Conservation (phyloP, 352 stramenopile species). For the Hyaloperonospora brassicae region DNA sequence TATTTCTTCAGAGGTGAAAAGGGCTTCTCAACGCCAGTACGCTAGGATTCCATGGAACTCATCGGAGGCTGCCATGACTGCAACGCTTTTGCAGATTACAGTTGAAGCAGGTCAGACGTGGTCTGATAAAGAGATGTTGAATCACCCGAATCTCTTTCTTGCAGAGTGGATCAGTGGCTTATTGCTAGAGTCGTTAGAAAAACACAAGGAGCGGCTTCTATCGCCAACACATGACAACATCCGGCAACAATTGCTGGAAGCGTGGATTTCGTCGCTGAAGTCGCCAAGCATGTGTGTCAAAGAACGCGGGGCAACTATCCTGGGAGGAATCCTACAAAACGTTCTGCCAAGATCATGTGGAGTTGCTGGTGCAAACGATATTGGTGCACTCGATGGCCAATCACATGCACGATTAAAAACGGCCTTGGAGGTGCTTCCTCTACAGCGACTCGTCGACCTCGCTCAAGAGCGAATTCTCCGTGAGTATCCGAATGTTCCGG, state of each 20-base stretch:
- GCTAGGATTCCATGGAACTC: constrained; percentile 79
- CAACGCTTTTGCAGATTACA: constrained; percentile 64
- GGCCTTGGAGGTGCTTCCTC: constrained; percentile 46
- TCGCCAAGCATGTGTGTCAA: constrained; percentile 84
- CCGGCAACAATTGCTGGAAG: constrained; percentile 57
- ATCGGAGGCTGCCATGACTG: constrained; percentile 55
- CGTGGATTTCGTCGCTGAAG: constrained; percentile 78
- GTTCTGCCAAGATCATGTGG: constrained; percentile 46
- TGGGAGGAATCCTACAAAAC: constrained; percentile 69
- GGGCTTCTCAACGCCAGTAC: constrained; percentile 68
- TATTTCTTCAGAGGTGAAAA: constrained; percentile 56
- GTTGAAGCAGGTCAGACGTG: constrained; percentile 58
- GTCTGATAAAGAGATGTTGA: constrained; percentile 77
- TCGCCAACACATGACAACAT: constrained; percentile 40
- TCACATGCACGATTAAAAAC: constrained; percentile 25
- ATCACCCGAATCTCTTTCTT: constrained; percentile 80
- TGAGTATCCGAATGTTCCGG: constrained; percentile 64
- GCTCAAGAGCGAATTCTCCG: constrained; percentile 67
- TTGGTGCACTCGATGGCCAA: constrained; percentile 21
- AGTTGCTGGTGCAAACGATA: constrained; percentile 9
- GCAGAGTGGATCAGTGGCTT: constrained; percentile 80
- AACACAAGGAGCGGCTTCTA: constrained; percentile 35
- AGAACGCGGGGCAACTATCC: constrained; percentile 69
- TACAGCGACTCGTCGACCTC: constrained; percentile 64
- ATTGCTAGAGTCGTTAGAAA: constrained; percentile 50